phyloP scores from a whole-genome alignment of 1,139 yeast species.

The Saccharomyces hybrid region DNA sequence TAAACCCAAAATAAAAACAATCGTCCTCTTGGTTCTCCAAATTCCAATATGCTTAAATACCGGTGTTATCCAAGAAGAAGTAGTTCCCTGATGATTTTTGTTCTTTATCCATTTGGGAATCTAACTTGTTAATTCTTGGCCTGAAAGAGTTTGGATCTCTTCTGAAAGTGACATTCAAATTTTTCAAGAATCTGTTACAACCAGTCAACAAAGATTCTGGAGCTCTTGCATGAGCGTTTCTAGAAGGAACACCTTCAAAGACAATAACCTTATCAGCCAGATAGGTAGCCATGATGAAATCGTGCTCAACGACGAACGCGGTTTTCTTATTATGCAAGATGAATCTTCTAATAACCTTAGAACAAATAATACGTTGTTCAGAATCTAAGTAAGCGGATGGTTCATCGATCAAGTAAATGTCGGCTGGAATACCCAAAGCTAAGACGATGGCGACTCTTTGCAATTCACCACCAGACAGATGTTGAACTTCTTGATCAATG shows the following conservation, averaged over 20 bases:
- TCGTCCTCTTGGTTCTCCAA: background rate
- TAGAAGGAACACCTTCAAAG: conserved; percentile 90
- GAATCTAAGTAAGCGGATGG: conserved; percentile 98
- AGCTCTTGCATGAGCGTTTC: conserved; percentile 69
- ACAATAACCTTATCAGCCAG: conserved; percentile 98
- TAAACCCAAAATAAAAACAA: background rate
- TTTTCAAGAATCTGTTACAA: conserved; percentile 93
- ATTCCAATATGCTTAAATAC: conserved; percentile 25
- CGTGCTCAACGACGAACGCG: conserved; percentile 98
- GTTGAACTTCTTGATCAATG: conserved; percentile 95
- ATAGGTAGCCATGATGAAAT: conserved; percentile 98
- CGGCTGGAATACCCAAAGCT: conserved; percentile 91
- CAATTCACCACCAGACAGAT: conserved; percentile 97
- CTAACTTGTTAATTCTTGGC: conserved; percentile 96
- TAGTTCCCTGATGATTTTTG: conserved; percentile 87
- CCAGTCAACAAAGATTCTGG: conserved; percentile 95
- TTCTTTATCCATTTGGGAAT: conserved; percentile 97
- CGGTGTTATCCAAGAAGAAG: conserved; percentile 77
- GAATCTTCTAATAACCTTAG: conserved; percentile 95
- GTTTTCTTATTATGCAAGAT: conserved; percentile 95
- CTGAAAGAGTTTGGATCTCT: conserved; percentile 97
- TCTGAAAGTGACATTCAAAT: conserved; percentile 95
- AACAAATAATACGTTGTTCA: conserved; percentile 98
- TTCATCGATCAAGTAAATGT: conserved; percentile 92
- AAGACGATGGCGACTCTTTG: conserved; percentile 98